Evolutionary conservation across 2,329 filamentous ascomycete genomes (phyloP).

Genomic region (Talaromyces verruculosus): DNA sequence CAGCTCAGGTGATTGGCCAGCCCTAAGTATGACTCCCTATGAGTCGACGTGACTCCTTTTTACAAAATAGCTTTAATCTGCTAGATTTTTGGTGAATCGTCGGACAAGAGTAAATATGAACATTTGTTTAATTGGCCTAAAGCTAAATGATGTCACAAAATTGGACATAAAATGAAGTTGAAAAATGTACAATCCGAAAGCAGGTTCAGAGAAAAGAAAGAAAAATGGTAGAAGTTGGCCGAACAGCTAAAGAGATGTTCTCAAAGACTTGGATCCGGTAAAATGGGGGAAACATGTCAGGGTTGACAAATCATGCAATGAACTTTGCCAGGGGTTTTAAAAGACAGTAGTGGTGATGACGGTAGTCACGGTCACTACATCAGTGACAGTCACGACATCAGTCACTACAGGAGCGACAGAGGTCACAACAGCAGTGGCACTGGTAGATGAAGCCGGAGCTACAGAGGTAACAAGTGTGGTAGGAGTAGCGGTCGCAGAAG

Average conservation of each 20-base stretch:
- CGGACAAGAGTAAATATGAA: background rate
- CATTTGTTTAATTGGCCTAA: background rate
- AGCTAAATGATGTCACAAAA: background rate
- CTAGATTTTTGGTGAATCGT: too few relatives aligned
- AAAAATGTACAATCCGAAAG: background rate
- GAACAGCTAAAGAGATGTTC: background rate
- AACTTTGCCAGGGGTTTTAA: background rate
- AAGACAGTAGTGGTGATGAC: background rate
- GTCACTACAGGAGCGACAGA: background rate
- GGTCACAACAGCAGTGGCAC: background rate
- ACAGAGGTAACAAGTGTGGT: slow-evolving; percentile 4
- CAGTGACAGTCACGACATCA: background rate
- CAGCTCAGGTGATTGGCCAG: slow-evolving; percentile 6
- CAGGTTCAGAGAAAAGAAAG: background rate
- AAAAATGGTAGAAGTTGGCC: background rate
- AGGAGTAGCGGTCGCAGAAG: slow-evolving; percentile 1
- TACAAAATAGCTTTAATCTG: background rate
- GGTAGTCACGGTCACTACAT: slow-evolving; percentile 1
- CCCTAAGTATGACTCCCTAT: slow-evolving; percentile 14
- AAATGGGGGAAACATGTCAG: background rate
- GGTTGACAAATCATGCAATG: background rate
- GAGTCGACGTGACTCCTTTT: slow-evolving; percentile 13
- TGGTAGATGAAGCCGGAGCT: background rate
- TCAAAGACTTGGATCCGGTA: background rate
- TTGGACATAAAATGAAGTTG: background rate